A percentile compares a stretch with the other conserved stretches of the same genome.
Conservation (phyloP, 345 rosid species). For the Microthlaspi erraticum region DNA sequence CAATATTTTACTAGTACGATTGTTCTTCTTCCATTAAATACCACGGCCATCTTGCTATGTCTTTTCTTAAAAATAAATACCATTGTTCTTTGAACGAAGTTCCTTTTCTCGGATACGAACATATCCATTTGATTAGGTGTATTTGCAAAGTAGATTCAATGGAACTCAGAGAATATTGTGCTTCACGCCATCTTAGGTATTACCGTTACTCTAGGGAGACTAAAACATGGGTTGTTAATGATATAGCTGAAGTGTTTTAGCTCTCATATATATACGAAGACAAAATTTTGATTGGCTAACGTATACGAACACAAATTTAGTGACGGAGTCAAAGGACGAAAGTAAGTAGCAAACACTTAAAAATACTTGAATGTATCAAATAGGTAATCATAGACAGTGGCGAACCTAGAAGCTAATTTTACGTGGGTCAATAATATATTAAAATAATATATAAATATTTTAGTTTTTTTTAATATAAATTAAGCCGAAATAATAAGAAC, state of each 20-base stretch:
- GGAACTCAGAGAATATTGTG: background rate
- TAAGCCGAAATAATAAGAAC: too few relatives aligned
- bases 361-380: too few relatives aligned
- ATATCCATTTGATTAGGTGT: background rate
- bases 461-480: too few relatives aligned
- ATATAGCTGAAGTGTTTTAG: background rate
- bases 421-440: too few relatives aligned
- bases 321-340: too few relatives aligned
- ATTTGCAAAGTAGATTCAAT: background rate
- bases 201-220: constrained; percentile 22
- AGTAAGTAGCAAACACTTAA: too few relatives aligned
- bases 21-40: background rate
- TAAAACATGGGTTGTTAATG: constrained; percentile 8
- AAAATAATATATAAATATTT: too few relatives aligned
- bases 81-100: background rate
- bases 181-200: constrained; percentile 22
- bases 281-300: too few relatives aligned
- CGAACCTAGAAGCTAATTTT: too few relatives aligned
- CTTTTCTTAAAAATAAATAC: background rate
- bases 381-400: too few relatives aligned
- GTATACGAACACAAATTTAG: too few relatives aligned
- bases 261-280: background rate
- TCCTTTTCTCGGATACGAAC: background rate
- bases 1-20: background rate
- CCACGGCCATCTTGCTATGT: background rate